phyloP scores from a whole-genome alignment of 139 green algal species.

The Mesotaenium endlicherianum region DNA sequence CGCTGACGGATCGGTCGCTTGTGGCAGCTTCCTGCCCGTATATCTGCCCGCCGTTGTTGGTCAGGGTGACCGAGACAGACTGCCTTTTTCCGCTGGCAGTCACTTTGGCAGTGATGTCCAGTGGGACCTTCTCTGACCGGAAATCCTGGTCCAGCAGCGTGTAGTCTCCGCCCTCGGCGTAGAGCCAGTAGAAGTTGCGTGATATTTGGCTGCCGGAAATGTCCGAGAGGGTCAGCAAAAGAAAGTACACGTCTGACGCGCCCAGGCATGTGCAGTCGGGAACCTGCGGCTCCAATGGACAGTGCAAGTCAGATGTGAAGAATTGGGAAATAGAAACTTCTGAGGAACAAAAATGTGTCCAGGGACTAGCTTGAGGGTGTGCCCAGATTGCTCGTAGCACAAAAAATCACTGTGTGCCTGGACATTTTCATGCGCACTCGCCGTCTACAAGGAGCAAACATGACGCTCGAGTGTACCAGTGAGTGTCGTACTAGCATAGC shows the following conservation, averaged over 20 bases:
- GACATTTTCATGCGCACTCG: neutral
- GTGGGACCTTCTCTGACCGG: constrained; percentile 17
- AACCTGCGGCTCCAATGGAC: constrained; percentile 28
- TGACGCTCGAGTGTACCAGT: neutral
- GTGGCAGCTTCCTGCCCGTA: no score
- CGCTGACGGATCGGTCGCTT: neutral
- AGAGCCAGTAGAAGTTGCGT: constrained; percentile 51
- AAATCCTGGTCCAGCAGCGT: neutral
- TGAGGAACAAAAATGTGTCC: no score
- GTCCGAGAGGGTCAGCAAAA: neutral
- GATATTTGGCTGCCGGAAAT: neutral
- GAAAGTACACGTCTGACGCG: constrained; percentile 20
- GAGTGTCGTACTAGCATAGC: no score
- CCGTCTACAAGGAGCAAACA: neutral
- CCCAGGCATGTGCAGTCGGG: constrained; percentile 10
- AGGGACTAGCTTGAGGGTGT: no score
- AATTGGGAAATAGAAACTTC: neutral
- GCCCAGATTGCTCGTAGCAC: neutral
- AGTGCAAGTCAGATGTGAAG: constrained; percentile 1
- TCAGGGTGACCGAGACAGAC: neutral
- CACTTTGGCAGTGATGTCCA: constrained; percentile 2
- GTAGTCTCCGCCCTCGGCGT: constrained; percentile 15
- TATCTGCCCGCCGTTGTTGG: neutral
- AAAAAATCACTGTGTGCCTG: neutral
- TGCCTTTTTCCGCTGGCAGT: neutral